These are phyloP conservation scores for Venturia asperata DNA, from an alignment of 2,329 filamentous ascomycete genomes.

Conservation along the genomic window DNA sequence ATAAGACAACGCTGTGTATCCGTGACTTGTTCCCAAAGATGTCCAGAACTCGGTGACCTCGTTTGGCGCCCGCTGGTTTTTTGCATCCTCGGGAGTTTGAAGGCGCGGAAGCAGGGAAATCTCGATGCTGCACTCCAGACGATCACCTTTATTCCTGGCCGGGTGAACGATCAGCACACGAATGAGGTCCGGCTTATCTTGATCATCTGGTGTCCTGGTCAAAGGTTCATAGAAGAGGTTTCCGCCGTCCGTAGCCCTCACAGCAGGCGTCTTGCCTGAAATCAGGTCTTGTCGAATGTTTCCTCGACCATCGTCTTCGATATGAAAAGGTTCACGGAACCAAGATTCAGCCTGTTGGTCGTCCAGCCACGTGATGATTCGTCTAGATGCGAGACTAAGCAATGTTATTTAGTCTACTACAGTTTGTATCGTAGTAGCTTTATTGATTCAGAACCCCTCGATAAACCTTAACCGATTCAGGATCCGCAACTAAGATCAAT, in stretches of 20 bases:
- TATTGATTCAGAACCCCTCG: too few species aligned
- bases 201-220: background rate
- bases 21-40: background rate
- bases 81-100: background rate
- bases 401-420: background rate
- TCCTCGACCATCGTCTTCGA: background rate
- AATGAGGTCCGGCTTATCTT: background rate
- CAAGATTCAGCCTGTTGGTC: background rate
- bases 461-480: too few species aligned
- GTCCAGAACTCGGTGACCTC: background rate
- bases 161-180: background rate
- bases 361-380: background rate
- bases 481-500: too few species aligned
- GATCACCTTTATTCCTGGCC: background rate
- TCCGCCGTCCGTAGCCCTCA: background rate
- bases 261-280: background rate
- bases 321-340: background rate
- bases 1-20: slow-evolving; percentile 1
- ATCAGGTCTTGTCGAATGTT: slow-evolving; percentile 3
- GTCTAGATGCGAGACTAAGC: background rate
- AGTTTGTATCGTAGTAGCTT: background rate
- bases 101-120: background rate
- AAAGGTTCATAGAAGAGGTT: background rate
- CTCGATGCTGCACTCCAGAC: background rate
- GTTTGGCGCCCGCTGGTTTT: background rate